These are phyloP conservation scores for Nakazawaea ambrosiae DNA, from an alignment of 805 yeast species.

Conservation along the genomic window DNA sequence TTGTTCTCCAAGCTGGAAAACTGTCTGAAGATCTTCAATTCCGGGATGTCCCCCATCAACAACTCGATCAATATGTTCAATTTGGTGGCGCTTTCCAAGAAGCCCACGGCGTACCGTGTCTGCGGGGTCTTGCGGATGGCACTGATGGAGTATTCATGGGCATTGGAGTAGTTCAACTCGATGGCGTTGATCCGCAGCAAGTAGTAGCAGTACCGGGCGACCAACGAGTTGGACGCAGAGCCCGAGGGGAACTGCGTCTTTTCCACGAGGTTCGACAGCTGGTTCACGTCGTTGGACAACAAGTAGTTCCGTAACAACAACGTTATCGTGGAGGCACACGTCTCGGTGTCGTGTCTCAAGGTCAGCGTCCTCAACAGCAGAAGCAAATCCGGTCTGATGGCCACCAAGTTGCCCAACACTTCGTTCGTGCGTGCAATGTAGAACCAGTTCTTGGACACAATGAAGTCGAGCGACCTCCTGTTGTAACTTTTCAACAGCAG, in stretches of 20 bases:
- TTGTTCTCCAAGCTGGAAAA: conserved; percentile 44
- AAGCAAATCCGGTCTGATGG: conserved; percentile 66
- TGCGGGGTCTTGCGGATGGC: conserved; percentile 97
- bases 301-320: conserved; percentile 76
- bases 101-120: conserved; percentile 76
- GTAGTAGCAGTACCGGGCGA: conserved; percentile 87
- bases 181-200: conserved; percentile 86
- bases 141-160: conserved; percentile 85
- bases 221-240: conserved; percentile 72
- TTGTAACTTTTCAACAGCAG: conserved; percentile 57
- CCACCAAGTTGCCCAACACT: conserved; percentile 40
- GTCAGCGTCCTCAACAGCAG: conserved; percentile 80
- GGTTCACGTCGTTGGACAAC: conserved; percentile 70
- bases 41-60: conserved; percentile 96
- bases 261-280: conserved; percentile 83
- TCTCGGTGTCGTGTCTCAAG: conserved; percentile 86
- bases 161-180: conserved; percentile 86
- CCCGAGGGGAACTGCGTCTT: conserved; percentile 83
- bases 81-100: conserved; percentile 84
- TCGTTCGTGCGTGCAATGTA: conserved; percentile 78
- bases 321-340: conserved; percentile 84
- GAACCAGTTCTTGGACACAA: conserved; percentile 91
- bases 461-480: conserved; percentile 76
- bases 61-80: conserved; percentile 82
- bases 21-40: conserved; percentile 71